A percentile compares a stretch with the other conserved stretches of the same genome.
These are phyloP conservation scores for Sisymbrium irio DNA, from an alignment of 345 rosid genomes.

Conservation along the genomic window DNA sequence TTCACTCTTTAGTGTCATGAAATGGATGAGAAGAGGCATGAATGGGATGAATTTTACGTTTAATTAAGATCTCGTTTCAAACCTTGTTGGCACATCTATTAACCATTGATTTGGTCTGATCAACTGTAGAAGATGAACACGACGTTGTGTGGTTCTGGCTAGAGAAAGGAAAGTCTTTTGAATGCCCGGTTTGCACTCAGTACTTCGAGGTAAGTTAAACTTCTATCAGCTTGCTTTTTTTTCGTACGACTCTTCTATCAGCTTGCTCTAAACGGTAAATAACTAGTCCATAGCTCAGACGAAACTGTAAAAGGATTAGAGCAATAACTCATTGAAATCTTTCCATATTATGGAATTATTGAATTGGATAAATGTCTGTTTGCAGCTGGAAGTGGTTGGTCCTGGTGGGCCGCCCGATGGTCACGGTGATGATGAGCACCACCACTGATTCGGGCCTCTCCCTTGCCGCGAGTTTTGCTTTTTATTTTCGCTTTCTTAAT, in stretches of 20 bases:
- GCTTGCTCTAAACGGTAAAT: background rate
- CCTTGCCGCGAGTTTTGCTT: conserved; percentile 18
- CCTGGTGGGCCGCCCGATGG: conserved; percentile 91
- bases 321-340: background rate
- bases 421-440: conserved; percentile 59
- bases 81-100: background rate
- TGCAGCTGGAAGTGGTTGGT: conserved; percentile 83
- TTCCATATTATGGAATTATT: background rate
- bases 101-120: background rate
- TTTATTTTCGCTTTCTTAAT: background rate
- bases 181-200: conserved; percentile 87
- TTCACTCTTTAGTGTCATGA: background rate
- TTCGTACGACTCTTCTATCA: too few relatives aligned
- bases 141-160: conserved; percentile 99
- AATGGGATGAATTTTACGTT: background rate
- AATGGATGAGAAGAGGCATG: background rate
- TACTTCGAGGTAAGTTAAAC: conserved; percentile 61
- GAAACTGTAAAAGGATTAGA: background rate
- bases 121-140: conserved; percentile 77
- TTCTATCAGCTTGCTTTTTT: background rate
- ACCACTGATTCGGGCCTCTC: conserved; percentile 41
- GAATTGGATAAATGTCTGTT: background rate
- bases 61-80: background rate
- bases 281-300: background rate
- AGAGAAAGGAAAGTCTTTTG: conserved; percentile 76